These are phyloP conservation scores for Sphagnum fallax DNA, from an alignment of 228 moss, liverwort and hornwort species.

Conservation along the genomic window DNA sequence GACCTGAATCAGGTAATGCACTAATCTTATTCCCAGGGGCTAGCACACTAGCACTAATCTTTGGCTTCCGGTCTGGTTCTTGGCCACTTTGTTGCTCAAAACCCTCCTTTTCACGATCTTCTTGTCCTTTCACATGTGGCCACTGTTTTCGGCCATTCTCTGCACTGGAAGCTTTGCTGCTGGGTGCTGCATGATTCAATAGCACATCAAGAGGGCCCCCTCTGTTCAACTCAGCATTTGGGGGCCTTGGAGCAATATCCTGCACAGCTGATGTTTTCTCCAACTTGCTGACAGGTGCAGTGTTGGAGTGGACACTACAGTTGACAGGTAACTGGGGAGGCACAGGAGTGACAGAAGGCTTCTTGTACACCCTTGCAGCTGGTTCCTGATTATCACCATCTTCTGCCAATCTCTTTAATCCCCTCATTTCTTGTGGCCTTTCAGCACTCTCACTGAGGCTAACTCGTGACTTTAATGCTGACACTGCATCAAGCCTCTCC, in stretches of 20 bases:
- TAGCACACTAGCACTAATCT: conserved; percentile 46
- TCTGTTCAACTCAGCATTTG: conserved; percentile 33
- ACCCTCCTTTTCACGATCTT: conserved; percentile 40
- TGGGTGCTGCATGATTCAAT: conserved; percentile 34
- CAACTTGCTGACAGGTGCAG: conserved; percentile 16
- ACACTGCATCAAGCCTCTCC: conserved; percentile 34
- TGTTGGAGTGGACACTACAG: conserved; percentile 14
- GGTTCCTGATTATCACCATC: conserved; percentile 38
- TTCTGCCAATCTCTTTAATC: conserved; percentile 60
- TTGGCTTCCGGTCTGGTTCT: conserved; percentile 34
- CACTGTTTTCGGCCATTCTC: conserved; percentile 56
- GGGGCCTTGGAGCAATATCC: conserved; percentile 11
- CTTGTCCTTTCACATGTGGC: conserved; percentile 43
- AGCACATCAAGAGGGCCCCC: conserved; percentile 33
- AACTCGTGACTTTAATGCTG: conserved; percentile 11
- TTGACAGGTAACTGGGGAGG: conserved; percentile 24
- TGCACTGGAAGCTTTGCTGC: conserved; percentile 36
- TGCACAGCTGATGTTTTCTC: conserved; percentile 19
- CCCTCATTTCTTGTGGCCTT: conserved; percentile 53
- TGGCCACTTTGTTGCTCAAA: conserved; percentile 46
- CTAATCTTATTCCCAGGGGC: conserved; percentile 44
- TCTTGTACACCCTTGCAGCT: conserved; percentile 52
- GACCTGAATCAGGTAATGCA: conserved; percentile 23
- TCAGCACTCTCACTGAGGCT: conserved; percentile 34
- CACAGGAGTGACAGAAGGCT: conserved; percentile 34